Percentiles rank a stretch among this genome's conserved stretches.
phyloP scores from a whole-genome alignment of 495 filamentous ascomycete genomes.

The Neurospora sp. region DNA sequence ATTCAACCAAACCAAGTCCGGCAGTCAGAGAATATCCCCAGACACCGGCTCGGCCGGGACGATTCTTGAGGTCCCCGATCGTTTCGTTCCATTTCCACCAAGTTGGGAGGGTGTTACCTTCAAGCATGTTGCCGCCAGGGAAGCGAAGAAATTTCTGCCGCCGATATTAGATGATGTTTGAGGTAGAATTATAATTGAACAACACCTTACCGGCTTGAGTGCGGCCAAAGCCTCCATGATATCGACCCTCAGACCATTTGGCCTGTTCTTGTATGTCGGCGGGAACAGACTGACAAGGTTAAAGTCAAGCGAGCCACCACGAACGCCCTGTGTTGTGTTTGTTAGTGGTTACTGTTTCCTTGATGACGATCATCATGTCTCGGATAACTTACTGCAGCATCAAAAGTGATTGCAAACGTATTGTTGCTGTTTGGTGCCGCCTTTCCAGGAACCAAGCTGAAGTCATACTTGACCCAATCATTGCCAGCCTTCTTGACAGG shows the following conservation, averaged over 20 bases:
- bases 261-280: conserved; percentile 51
- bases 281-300: conserved; percentile 58
- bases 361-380: not conserved
- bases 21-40: conserved; percentile 56
- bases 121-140: conserved; percentile 60
- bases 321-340: conserved; percentile 19
- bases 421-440: conserved; percentile 52
- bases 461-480: conserved; percentile 41
- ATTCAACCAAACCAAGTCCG: conserved; percentile 54
- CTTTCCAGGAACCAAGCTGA: conserved; percentile 28
- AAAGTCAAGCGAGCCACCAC: conserved; percentile 46
- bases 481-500: conserved; percentile 18
- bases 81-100: conserved; percentile 63
- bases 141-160: conserved; percentile 45
- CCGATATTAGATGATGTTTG: not conserved
- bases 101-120: conserved; percentile 40
- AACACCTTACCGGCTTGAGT: conserved; percentile 32
- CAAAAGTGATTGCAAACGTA: conserved; percentile 52
- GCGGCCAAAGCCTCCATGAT: conserved; percentile 45
- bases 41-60: conserved; percentile 49
- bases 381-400: conserved; percentile 28
- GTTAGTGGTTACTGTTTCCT: not conserved
- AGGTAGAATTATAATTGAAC: not conserved
- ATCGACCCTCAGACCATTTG: conserved; percentile 54
- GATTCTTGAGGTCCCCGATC: conserved; percentile 51